Percentiles rank a stretch among this genome's conserved stretches.
phyloP scores from a whole-genome alignment of 2,329 filamentous ascomycete species.

The Arthroderma uncinatum region DNA sequence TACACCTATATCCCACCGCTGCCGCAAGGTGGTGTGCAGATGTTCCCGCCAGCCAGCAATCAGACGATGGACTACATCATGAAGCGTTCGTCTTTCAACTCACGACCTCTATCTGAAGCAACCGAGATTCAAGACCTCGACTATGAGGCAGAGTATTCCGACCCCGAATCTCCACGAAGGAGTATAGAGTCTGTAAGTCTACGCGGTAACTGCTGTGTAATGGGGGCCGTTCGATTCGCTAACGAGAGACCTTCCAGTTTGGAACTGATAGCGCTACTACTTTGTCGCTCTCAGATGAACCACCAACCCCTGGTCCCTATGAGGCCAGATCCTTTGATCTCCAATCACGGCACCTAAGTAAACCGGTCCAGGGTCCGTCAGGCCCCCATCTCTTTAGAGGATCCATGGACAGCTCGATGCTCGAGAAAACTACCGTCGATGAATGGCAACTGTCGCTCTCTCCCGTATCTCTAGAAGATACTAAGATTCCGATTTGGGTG shows the following conservation, averaged over 20 bases:
- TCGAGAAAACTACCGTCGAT: conserved; percentile 11
- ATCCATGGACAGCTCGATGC: conserved; percentile 27
- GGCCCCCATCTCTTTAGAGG: conserved; percentile 84
- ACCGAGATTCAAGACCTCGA: conserved; percentile 30
- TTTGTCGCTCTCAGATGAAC: conserved; percentile 75
- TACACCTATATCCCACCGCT: conserved; percentile 10
- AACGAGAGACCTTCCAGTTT: conserved; percentile 15
- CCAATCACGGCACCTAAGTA: conserved; percentile 39
- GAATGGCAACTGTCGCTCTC: conserved; percentile 14
- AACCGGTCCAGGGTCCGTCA: conserved; percentile 65
- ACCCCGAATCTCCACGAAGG: conserved; percentile 44
- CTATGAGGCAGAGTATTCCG: conserved; percentile 36
- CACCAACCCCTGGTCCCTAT: conserved; percentile 61
- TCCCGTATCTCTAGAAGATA: conserved; percentile 14
- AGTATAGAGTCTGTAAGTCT: conserved; percentile 26
- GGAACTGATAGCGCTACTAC: conserved; percentile 64
- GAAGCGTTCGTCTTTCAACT: conserved; percentile 13
- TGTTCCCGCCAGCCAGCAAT: conserved; percentile 9
- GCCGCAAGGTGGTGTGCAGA: conserved; percentile 11
- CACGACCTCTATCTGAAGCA: conserved; percentile 25
- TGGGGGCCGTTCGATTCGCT: background rate
- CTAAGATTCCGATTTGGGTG: conserved; percentile 6
- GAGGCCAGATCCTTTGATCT: conserved; percentile 51
- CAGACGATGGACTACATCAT: conserved; percentile 11
- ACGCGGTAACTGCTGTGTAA: background rate